These are phyloP conservation scores for Pythium dissimile DNA, from an alignment of 352 stramenopile genomes.

Conservation along the genomic window DNA sequence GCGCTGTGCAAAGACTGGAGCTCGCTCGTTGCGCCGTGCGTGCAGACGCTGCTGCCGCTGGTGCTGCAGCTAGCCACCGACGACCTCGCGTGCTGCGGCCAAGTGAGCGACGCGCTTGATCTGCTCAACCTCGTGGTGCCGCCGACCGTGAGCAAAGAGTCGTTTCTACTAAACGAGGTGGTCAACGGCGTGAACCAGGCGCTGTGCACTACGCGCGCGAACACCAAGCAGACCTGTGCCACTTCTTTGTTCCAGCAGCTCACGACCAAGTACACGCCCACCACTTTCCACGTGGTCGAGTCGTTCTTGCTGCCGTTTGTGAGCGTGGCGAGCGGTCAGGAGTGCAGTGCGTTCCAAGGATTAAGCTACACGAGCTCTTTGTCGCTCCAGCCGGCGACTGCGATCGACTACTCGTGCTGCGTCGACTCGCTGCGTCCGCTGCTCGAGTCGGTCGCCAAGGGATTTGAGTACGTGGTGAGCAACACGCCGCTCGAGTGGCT, in stretches of 20 bases:
- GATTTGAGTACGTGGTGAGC: slow-evolving; percentile 38
- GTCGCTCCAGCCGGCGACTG: slow-evolving; percentile 27
- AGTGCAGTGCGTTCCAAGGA: slow-evolving; percentile 38
- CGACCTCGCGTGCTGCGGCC: slow-evolving; percentile 44
- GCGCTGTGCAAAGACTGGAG: slow-evolving; percentile 43
- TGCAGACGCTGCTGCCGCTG: slow-evolving; percentile 31
- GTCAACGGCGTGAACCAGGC: slow-evolving; percentile 46
- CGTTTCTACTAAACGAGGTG: slow-evolving; percentile 44
- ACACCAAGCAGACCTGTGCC: slow-evolving; percentile 31
- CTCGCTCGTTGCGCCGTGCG: slow-evolving; percentile 35
- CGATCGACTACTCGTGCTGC: slow-evolving; percentile 46
- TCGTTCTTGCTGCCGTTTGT: slow-evolving; percentile 48
- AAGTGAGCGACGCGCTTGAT: slow-evolving; percentile 45
- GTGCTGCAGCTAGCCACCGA: slow-evolving; percentile 29
- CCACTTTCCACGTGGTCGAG: slow-evolving; percentile 36
- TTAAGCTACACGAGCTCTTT: slow-evolving; percentile 36
- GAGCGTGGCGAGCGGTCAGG: slow-evolving; percentile 28
- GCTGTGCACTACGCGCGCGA: slow-evolving; percentile 33
- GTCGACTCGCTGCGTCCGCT: slow-evolving; percentile 38
- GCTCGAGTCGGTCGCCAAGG: slow-evolving; percentile 34
- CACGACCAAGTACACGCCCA: slow-evolving; percentile 35
- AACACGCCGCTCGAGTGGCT: slow-evolving; percentile 34
- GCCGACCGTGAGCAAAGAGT: slow-evolving; percentile 29
- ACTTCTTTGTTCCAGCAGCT: slow-evolving; percentile 39
- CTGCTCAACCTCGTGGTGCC: slow-evolving; percentile 42